These are phyloP conservation scores for Aspergillus awamori DNA, from an alignment of 2,329 filamentous ascomycete genomes.

Conservation along the genomic window DNA sequence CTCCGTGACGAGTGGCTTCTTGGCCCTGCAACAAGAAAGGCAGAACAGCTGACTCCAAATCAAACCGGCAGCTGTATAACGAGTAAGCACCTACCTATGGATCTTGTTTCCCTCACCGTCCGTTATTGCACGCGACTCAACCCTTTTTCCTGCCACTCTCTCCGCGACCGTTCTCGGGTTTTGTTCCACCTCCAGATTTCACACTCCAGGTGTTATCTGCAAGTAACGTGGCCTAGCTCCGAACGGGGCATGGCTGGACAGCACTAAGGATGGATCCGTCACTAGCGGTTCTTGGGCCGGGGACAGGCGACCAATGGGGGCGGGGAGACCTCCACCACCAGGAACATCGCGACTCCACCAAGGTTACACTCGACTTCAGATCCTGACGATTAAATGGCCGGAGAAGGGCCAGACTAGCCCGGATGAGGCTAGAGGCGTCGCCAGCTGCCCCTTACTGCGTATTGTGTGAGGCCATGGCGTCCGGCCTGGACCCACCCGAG, in stretches of 20 bases:
- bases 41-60: background rate
- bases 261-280: background rate
- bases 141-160: background rate
- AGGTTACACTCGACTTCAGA: slow-evolving; percentile 3
- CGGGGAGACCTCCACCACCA: background rate
- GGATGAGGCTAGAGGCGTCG: background rate
- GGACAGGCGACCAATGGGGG: background rate
- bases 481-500: background rate
- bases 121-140: background rate
- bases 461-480: slow-evolving; percentile 9
- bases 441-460: slow-evolving; percentile 9
- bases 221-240: slow-evolving; percentile 5
- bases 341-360: background rate
- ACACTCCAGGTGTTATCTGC: background rate
- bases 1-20: slow-evolving; percentile 11
- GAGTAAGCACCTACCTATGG: background rate
- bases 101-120: background rate
- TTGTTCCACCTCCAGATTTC: background rate
- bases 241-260: slow-evolving; percentile 4
- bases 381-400: slow-evolving; percentile 10
- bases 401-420: background rate
- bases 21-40: background rate
- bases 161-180: background rate
- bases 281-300: slow-evolving; percentile 1
- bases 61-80: background rate